Evolutionary conservation across 2,329 filamentous ascomycete species (phyloP), one percentile per base, ranked within the genome.

Genomic region (Fusarium hostae): DNA sequence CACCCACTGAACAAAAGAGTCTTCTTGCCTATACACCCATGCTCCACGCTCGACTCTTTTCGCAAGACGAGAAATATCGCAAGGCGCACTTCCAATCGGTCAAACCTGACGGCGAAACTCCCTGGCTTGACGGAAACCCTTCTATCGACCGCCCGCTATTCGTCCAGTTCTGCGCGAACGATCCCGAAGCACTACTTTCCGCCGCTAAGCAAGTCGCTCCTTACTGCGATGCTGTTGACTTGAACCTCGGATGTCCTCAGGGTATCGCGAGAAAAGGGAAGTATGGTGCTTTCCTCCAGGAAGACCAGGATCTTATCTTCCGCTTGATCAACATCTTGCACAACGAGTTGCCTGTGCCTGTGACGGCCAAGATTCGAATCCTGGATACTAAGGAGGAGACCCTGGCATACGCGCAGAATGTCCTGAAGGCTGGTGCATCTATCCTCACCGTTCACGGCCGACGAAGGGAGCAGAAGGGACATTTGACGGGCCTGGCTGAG

Each of bases 161-260:
- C 76, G 95, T 98, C 6, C 96, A 99, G 78, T 99, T 99, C 82
- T 99, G 96, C 85, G 93, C 94, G 69, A 97, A 96, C 81, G 91
- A 96, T 66, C 89, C 94, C 0, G 87, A 92, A n/a, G 89, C 92
- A 58, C 87, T 97, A 24, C 89, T 98, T 51, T 86, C 87, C 32
- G 94, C 96, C 0, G 96, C 95, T 0, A 87, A 88, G 71, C 87
- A 91, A 67, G 95, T 94, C 0, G 91, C 92, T 9, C 93, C 94
- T 1, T 93, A 95, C 81, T 98, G 95, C 81, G 96, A 99, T 80
- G 96, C 96, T 11, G 92, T 99, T 6, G 96, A 99, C 80, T 83
- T 99, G 75, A 99, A 99, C 79, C 86, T 99, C 8, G 96, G 96
- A 11, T 99, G 96, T 82, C 96, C 96, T 2, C 96, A 99, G 79